Conservation (phyloP, 495 filamentous ascomycete species). For the Aspergillus panamensis region DNA sequence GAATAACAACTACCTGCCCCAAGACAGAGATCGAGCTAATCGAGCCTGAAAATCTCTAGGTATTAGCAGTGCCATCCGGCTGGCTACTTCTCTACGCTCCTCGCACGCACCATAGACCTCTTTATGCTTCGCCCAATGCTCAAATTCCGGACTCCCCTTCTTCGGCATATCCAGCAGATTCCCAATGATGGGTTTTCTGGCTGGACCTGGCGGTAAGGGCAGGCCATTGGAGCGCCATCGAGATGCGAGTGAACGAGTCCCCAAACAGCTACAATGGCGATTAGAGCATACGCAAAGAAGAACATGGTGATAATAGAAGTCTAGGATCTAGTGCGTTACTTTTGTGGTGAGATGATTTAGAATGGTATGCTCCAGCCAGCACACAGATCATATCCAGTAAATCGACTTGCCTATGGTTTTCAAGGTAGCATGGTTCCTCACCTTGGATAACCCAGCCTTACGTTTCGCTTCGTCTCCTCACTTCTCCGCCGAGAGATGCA, state of each 20-base stretch:
- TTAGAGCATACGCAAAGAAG: not conserved
- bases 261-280: not conserved
- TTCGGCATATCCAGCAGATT: not conserved
- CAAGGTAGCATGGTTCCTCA: no score
- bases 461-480: no score
- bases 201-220: not conserved
- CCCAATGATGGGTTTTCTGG: not conserved
- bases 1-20: slow-evolving; percentile 44
- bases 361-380: no score
- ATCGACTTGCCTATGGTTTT: no score
- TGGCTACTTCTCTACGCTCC: not conserved
- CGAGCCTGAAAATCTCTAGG: slow-evolving; percentile 26
- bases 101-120: not conserved
- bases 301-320: not conserved
- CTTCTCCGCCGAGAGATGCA: no score
- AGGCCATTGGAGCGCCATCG: not conserved
- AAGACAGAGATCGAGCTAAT: slow-evolving; percentile 49
- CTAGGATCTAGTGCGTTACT: not conserved
- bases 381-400: no score
- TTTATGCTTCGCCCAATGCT: not conserved
- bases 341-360: no score
- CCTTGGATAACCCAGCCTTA: no score
- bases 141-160: not conserved
- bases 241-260: not conserved
- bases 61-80: not conserved